A percentile compares a stretch with the other conserved stretches of the same genome.
These are phyloP conservation scores for Botryotinia narcissicola DNA, from an alignment of 2,329 filamentous ascomycete genomes.

Conservation along the genomic window DNA sequence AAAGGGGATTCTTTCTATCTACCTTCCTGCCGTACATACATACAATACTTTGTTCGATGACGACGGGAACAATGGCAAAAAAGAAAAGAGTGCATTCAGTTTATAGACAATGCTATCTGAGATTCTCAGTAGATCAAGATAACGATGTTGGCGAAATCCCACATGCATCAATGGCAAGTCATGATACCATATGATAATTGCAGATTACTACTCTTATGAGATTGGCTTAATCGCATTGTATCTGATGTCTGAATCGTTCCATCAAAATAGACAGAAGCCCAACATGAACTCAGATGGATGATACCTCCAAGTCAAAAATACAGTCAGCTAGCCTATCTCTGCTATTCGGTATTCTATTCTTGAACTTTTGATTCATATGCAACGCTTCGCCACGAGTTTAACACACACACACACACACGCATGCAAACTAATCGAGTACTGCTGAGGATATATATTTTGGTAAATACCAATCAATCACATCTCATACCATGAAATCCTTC, in stretches of 20 bases:
- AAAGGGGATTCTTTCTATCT: neutral
- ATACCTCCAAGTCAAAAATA: neutral
- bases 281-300: neutral
- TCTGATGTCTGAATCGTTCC: neutral
- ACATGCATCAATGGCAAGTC: neutral
- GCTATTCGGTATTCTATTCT: neutral
- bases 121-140: neutral
- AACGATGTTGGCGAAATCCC: neutral
- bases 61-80: neutral
- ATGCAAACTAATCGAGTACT: neutral
- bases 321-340: neutral
- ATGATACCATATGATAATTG: neutral
- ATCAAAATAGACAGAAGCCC: neutral
- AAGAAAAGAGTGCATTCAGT: neutral
- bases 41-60: neutral
- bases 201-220: neutral
- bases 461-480: neutral
- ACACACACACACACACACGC: neutral
- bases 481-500: neutral
- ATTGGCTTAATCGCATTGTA: neutral
- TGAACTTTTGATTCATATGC: neutral
- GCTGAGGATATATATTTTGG: neutral
- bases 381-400: neutral
- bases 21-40: neutral
- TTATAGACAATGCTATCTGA: neutral